These are phyloP conservation scores for Citrullus mucosospermus DNA, from an alignment of 306 rosid genomes.

Conservation along the genomic window DNA sequence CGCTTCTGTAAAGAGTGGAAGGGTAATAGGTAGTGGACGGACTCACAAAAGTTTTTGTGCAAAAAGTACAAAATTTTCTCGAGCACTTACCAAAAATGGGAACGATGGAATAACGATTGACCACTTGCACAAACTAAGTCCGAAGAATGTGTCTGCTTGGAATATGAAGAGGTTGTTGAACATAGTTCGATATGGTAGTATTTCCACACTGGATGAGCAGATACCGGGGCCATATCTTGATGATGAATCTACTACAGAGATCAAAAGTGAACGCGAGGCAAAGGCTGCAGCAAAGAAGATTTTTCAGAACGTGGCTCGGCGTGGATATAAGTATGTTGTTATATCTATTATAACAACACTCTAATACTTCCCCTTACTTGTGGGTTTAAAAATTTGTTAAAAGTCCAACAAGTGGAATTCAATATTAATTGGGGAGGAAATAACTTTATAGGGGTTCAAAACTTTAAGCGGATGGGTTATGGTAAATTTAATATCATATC, in stretches of 20 bases:
- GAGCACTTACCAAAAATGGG: conserved; percentile 23
- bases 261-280: conserved; percentile 66
- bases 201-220: conserved; percentile 62
- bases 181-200: conserved; percentile 54
- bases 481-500: no score
- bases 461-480: no score
- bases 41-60: conserved; percentile 18
- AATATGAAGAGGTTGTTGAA: conserved; percentile 84
- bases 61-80: conserved; percentile 28
- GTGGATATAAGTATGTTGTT: conserved; percentile 40
- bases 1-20: conserved; percentile 21
- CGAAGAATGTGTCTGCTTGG: conserved; percentile 79
- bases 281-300: conserved; percentile 75
- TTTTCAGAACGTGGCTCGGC: conserved; percentile 70
- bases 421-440: no score
- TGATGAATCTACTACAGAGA: conserved; percentile 42
- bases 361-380: no score
- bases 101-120: conserved; percentile 63
- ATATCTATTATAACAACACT: no score
- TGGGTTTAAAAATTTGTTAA: no score
- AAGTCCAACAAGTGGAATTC: no score
- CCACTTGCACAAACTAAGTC: conserved; percentile 61
- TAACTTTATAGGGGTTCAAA: no score
- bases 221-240: conserved; percentile 24
- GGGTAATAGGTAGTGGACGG: conserved; percentile 30